phyloP scores from a whole-genome alignment of 768 basidiomycete species.

The Pulveroboletus sp. region DNA sequence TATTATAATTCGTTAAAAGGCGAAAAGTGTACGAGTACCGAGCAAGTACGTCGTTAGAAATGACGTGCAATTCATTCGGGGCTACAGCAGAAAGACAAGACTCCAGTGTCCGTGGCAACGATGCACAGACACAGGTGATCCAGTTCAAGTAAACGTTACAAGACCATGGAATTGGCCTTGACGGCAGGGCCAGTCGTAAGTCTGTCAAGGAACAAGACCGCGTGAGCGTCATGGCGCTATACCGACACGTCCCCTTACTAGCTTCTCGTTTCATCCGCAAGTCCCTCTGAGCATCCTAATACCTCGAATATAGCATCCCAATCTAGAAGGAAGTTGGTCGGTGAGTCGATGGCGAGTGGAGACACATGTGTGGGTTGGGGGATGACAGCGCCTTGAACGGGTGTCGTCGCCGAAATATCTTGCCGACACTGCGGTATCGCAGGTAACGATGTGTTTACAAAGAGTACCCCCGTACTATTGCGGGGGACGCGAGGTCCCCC shows the following conservation, averaged over 20 bases:
- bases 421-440: conserved; percentile 3
- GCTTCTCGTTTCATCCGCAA: neutral
- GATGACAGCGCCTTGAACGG: neutral
- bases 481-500: conserved; percentile 25
- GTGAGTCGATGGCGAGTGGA: conserved; percentile 6
- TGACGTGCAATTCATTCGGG: neutral
- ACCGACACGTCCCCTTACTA: conserved; percentile 11
- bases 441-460: conserved; percentile 14
- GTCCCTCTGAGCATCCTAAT: conserved; percentile 13
- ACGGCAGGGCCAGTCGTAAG: neutral
- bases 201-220: conserved; percentile 2
- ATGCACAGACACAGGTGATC: conserved; percentile 2
- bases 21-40: neutral
- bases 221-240: neutral
- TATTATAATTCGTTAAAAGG: too few relatives aligned
- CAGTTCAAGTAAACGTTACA: conserved; percentile 2
- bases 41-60: neutral
- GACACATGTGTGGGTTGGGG: conserved; percentile 1
- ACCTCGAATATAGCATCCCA: conserved; percentile 32
- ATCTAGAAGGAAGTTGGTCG: conserved; percentile 22
- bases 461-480: conserved; percentile 5
- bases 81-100: neutral
- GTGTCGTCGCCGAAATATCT: conserved; percentile 3
- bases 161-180: neutral
- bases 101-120: conserved; percentile 7